phyloP scores from a whole-genome alignment of 164 flowering plant species.

The Euptelea pleiosperma region DNA sequence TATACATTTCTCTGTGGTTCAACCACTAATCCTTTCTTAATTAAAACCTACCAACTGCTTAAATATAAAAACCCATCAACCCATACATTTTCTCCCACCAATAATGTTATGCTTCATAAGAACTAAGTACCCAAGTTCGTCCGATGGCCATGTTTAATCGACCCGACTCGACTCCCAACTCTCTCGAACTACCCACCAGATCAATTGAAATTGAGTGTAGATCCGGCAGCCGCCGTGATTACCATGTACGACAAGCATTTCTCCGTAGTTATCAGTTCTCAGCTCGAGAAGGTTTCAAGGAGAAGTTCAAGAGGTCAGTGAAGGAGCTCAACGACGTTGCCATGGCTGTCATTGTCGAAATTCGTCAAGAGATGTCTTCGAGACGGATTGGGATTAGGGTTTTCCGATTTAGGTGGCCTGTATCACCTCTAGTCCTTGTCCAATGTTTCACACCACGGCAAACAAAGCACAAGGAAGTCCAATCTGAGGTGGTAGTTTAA shows the following conservation, averaged over 20 bases:
- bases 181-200: background rate
- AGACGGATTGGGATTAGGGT: background rate
- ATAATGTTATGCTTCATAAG: no score
- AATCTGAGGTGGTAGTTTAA: no score
- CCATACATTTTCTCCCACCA: background rate
- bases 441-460: constrained; percentile 2
- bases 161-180: constrained; percentile 4
- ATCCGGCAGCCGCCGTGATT: constrained; percentile 13
- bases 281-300: constrained; percentile 15
- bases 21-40: constrained; percentile 17
- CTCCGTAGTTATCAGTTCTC: constrained; percentile 35
- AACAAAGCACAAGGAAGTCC: background rate
- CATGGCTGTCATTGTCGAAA: constrained; percentile 9
- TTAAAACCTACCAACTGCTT: background rate
- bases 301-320: constrained; percentile 24
- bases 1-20: constrained; percentile 12
- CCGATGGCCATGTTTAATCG: constrained; percentile 17
- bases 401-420: constrained; percentile 1
- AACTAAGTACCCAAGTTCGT: constrained; percentile 13
- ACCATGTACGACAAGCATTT: constrained; percentile 31
- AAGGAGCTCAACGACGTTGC: constrained; percentile 19
- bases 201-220: background rate
- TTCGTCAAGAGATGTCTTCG: constrained; percentile 2
- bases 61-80: background rate
- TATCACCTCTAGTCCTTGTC: background rate